Percentiles rank a stretch among this genome's conserved stretches.
phyloP scores from a whole-genome alignment of 495 filamentous ascomycete species.

The Trichoderma erinaceum region DNA sequence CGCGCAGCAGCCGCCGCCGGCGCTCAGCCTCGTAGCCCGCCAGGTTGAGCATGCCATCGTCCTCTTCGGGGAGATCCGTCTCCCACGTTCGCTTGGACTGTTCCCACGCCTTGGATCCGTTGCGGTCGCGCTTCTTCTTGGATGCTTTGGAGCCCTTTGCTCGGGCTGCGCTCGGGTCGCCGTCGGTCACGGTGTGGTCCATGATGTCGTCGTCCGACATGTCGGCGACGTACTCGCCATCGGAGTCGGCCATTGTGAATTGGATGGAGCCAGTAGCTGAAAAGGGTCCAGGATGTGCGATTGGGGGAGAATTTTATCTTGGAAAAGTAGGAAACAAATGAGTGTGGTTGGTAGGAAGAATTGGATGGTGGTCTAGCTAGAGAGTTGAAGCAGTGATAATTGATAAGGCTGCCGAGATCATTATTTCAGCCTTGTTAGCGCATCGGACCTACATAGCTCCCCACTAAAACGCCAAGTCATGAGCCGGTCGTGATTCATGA shows the following conservation, averaged over 20 bases:
- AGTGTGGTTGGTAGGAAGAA: neutral
- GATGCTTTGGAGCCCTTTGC: conserved; percentile 9
- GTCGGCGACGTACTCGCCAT: conserved; percentile 76
- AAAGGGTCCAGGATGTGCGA: neutral
- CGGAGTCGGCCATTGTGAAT: conserved; percentile 60
- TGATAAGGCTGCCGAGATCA: conserved; percentile 4
- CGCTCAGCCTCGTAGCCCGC: conserved; percentile 42
- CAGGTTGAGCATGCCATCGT: conserved; percentile 35
- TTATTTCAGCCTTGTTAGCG: conserved; percentile 11
- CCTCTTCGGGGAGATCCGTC: conserved; percentile 31
- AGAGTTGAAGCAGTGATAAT: neutral
- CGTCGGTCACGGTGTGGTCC: conserved; percentile 37
- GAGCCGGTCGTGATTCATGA: neutral
- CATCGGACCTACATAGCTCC: neutral
- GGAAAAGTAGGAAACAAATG: neutral
- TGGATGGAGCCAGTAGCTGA: neutral
- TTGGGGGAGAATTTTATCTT: neutral
- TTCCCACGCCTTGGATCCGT: conserved; percentile 40
- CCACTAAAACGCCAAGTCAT: neutral
- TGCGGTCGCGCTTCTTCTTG: conserved; percentile 23
- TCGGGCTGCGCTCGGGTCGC: conserved; percentile 15
- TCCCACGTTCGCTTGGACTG: conserved; percentile 46
- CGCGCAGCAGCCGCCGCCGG: conserved; percentile 58
- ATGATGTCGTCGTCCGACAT: conserved; percentile 71
- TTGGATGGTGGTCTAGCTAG: neutral